Base-by-base conservation (phyloP, 225 moss, liverwort and hornwort genomes). In the Straminergon stramineum region DNA sequence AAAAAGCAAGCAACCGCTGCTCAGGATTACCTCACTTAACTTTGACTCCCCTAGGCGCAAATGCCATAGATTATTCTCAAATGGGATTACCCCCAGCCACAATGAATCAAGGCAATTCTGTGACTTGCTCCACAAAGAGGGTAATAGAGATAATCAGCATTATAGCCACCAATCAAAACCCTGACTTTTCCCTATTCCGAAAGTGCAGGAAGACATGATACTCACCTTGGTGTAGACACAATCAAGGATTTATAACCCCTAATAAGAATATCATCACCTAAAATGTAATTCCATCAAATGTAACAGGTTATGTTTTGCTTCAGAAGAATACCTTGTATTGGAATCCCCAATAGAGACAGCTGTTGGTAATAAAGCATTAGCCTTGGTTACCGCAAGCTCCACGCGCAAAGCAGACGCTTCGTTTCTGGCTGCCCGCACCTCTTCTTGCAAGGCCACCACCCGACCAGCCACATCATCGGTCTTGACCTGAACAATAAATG, bases 361-460 rank as follows among this genome's bases (percentile, higher is more conserved):
- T 31, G 83, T 89, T 55, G 86, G 86, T 41, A 93, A 75, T 57
- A 97, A 92, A 87, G 95, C 90, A 51, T 95, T 95, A 63, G 94
- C 97, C 88, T 98, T 98, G 5, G 97, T 90, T 30, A 94, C 68
- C 35, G 96, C 96, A 64, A 98, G 92, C 89, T 96, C 95, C 75
- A 90, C 92, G 39, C 98, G 97, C 91, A 97, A 84, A 75, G 93
- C 89, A 65, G 94, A 92, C 35, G 92, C 94, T 89, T 97, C 97
- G 80, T 95, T 97, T 81, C 92, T 94, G 55, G 93, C 93, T 45
- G 98, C 90, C 65, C 93, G 94, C 45, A 96, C 91, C 89, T 98
- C 98, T 15, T 98, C 98, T 95, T 97, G 98, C 89, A 98, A 93
- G 43, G 90, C 91, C 56, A 87, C 92, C 61, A 98, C 96, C 87